phyloP scores from a whole-genome alignment of 108 stramenopile genomes.

The Nitzschia sp. region DNA sequence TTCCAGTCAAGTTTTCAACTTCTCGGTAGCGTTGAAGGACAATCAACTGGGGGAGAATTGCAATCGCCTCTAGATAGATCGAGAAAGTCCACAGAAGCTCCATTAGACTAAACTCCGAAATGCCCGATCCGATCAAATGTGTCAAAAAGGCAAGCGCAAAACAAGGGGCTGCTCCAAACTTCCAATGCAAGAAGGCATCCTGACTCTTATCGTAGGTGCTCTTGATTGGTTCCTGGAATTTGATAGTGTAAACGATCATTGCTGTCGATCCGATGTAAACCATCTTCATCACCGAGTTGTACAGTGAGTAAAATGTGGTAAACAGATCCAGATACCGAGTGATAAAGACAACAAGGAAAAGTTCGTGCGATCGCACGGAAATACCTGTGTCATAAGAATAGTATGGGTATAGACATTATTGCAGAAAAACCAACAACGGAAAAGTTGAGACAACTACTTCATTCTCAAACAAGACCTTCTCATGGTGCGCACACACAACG shows the following conservation, averaged over 20 bases:
- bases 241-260: slow-evolving; percentile 93
- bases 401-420: neutral
- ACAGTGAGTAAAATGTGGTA: slow-evolving; percentile 89
- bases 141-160: slow-evolving; percentile 78
- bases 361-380: slow-evolving; percentile 97
- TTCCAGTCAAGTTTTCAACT: slow-evolving; percentile 97
- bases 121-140: slow-evolving; percentile 70
- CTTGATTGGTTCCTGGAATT: slow-evolving; percentile 86
- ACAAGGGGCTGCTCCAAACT: slow-evolving; percentile 95
- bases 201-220: slow-evolving; percentile 95
- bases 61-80: slow-evolving; percentile 93
- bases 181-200: slow-evolving; percentile 97
- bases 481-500: no score
- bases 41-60: slow-evolving; percentile 97
- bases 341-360: slow-evolving; percentile 96
- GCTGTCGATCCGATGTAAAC: slow-evolving; percentile 94
- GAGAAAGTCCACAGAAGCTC: slow-evolving; percentile 96
- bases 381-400: slow-evolving; percentile 64
- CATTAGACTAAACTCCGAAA: slow-evolving; percentile 39
- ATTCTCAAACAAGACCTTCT: no score
- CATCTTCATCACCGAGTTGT: slow-evolving; percentile 97
- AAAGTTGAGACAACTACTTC: no score
- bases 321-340: slow-evolving; percentile 92
- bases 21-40: slow-evolving; percentile 96
- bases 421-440: no score